Percentiles rank a stretch among this genome's conserved stretches.
phyloP scores from a whole-genome alignment of 352 stramenopile genomes.

The Globisporangium nodosum region DNA sequence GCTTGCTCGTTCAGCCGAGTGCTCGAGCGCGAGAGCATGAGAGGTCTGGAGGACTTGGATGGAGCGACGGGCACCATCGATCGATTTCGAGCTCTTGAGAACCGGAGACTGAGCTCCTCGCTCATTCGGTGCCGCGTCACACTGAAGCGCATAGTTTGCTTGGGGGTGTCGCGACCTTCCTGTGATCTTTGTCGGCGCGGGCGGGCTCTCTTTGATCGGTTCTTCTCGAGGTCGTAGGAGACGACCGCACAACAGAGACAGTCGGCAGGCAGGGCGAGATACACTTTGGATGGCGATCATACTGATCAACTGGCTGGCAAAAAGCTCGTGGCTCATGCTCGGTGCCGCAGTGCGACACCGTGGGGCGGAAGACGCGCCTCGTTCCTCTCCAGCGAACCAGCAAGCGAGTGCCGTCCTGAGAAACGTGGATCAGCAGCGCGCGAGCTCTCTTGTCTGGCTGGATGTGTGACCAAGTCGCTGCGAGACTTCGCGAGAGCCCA shows the following conservation, averaged over 20 bases:
- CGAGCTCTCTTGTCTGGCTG: too few species aligned
- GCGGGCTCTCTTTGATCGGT: neutral
- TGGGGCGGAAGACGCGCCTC: too few species aligned
- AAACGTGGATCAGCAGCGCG: too few species aligned
- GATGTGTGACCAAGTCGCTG: neutral
- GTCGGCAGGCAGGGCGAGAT: neutral
- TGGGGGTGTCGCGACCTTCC: neutral
- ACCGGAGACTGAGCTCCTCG: too few species aligned
- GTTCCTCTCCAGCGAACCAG: neutral
- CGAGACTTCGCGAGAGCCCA: too few species aligned
- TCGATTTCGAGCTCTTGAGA: neutral
- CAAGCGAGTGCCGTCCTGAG: too few species aligned
- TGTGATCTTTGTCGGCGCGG: neutral
- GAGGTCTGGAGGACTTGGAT: neutral
- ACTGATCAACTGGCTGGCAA: neutral
- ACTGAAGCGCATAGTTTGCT: neutral
- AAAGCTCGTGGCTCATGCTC: neutral
- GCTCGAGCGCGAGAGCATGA: neutral
- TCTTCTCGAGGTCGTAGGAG: neutral
- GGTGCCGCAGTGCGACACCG: neutral
- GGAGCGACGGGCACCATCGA: neutral
- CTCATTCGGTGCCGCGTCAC: neutral
- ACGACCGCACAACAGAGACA: constrained; percentile 1
- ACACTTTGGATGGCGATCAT: neutral
- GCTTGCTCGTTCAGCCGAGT: neutral